Percentiles rank a stretch among this genome's conserved stretches.
Conservation (phyloP, 2,329 filamentous ascomycete genomes). For the Ascochyta lentis region DNA sequence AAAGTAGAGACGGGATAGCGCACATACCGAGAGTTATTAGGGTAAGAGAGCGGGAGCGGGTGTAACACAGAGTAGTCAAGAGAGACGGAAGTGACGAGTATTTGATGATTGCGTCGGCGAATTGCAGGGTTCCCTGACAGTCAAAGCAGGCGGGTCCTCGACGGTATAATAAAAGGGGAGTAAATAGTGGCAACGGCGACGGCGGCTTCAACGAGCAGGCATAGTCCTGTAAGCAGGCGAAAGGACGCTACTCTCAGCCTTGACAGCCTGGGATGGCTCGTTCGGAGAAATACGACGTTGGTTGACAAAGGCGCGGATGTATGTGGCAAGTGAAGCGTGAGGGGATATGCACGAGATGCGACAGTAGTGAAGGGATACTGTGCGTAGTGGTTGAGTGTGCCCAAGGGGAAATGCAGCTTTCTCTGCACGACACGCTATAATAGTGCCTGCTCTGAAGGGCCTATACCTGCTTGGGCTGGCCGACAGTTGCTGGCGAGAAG, state of each 20-base stretch:
- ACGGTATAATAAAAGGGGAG: conserved; percentile 33
- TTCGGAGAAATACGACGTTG: conserved; percentile 33
- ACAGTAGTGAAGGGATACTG: conserved; percentile 26
- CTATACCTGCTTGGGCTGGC: conserved; percentile 15
- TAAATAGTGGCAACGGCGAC: conserved; percentile 26
- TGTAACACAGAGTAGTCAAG: conserved; percentile 30
- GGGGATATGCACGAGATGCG: conserved; percentile 34
- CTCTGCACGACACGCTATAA: conserved; percentile 39
- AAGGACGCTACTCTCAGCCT: conserved; percentile 28
- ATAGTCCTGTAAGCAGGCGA: conserved; percentile 32
- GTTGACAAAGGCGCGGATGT: conserved; percentile 21
- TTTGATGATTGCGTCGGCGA: conserved; percentile 31
- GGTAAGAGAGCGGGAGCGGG: conserved; percentile 20
- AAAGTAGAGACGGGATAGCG: conserved; percentile 7
- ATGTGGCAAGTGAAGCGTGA: conserved; percentile 35
- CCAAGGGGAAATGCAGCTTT: conserved; percentile 30
- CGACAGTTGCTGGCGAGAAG: conserved; percentile 29
- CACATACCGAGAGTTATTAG: conserved; percentile 24
- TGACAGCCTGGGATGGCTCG: conserved; percentile 26
- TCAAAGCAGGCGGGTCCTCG: conserved; percentile 32
- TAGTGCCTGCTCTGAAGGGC: conserved; percentile 8
- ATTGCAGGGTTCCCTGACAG: conserved; percentile 35
- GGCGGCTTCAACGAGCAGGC: conserved; percentile 40
- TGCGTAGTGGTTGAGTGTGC: conserved; percentile 25
- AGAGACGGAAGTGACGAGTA: conserved; percentile 6